Conservation (phyloP, 805 yeast species). For the Yamadazyma paraphyllophila region DNA sequence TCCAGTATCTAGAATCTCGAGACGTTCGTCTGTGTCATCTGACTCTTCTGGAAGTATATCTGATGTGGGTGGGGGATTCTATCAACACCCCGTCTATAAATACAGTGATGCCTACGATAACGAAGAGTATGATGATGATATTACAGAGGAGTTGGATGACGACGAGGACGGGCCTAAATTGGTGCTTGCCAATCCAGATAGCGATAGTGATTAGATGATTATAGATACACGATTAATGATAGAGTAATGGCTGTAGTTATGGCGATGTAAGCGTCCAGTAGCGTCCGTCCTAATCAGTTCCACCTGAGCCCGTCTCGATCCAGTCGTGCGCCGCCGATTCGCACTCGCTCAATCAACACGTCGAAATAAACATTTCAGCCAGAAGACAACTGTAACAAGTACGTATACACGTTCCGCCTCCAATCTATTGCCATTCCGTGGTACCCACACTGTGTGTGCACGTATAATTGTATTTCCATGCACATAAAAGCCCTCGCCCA, state of each 20-base stretch:
- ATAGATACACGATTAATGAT: background rate
- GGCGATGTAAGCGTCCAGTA: background rate
- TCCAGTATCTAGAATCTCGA: conserved; percentile 7
- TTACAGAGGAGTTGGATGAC: conserved; percentile 13
- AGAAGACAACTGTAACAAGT: background rate
- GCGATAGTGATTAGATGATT: conserved; percentile 34
- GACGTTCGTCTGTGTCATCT: conserved; percentile 16
- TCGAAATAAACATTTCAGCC: conserved; percentile 12
- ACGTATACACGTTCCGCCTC: background rate
- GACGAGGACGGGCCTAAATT: conserved; percentile 44
- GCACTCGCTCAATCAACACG: conserved; percentile 14
- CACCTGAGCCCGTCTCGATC: too few relatives aligned
- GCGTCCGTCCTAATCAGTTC: too few relatives aligned
- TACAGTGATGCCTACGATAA: conserved; percentile 29
- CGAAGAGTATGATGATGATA: conserved; percentile 14
- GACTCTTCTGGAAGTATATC: conserved; percentile 15
- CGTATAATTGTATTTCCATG: too few relatives aligned
- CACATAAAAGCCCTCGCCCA: too few relatives aligned
- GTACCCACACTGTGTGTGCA: too few relatives aligned
- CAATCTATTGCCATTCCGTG: too few relatives aligned
- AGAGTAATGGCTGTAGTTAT: background rate
- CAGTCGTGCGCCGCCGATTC: background rate
- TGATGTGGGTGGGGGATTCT: conserved; percentile 26
- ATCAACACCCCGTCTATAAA: conserved; percentile 37
- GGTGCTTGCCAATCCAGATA: conserved; percentile 59